These are phyloP conservation scores for Cladobotryum mycophilum DNA, from an alignment of 2,329 filamentous ascomycete species.

Conservation along the genomic window DNA sequence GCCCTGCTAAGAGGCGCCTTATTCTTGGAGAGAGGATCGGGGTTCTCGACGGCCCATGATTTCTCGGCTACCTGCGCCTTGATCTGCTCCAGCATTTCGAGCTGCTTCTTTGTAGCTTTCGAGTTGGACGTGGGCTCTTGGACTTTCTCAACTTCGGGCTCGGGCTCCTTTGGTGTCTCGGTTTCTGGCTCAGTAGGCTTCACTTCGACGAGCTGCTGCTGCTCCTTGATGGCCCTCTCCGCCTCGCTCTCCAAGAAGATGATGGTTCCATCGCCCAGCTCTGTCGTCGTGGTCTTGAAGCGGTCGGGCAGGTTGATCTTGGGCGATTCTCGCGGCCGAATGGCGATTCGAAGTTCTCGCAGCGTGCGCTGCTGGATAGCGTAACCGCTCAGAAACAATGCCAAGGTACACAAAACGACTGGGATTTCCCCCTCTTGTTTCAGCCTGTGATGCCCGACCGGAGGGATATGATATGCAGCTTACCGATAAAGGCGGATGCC, in stretches of 20 bases:
- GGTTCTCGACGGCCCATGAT: conserved; percentile 28
- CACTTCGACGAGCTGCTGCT: conserved; percentile 28
- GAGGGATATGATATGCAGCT: conserved; percentile 18
- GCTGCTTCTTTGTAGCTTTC: conserved; percentile 20
- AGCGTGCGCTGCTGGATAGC: conserved; percentile 82
- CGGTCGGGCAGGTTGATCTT: conserved; percentile 46
- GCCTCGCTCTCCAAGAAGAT: conserved; percentile 33
- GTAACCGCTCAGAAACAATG: conserved; percentile 85
- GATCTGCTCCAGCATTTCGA: conserved; percentile 27
- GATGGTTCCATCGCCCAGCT: conserved; percentile 41
- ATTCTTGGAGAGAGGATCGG: conserved; percentile 31
- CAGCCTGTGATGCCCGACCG: conserved; percentile 16
- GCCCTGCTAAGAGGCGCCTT: conserved; percentile 45
- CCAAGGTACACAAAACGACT: conserved; percentile 72
- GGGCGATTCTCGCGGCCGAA: conserved; percentile 46
- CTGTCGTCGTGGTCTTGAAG: conserved; percentile 39
- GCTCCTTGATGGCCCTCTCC: conserved; percentile 21
- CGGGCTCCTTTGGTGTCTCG: background rate
- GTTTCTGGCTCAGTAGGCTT: conserved; percentile 14
- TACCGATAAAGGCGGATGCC: conserved; percentile 59
- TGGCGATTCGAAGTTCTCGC: conserved; percentile 65
- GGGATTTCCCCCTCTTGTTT: conserved; percentile 4
- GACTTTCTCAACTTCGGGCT: conserved; percentile 19
- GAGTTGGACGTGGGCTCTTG: conserved; percentile 10
- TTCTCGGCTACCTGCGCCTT: conserved; percentile 27